Evolutionary conservation across 2,329 filamentous ascomycete genomes (phyloP).

Genomic region (Coniella lustricola): DNA sequence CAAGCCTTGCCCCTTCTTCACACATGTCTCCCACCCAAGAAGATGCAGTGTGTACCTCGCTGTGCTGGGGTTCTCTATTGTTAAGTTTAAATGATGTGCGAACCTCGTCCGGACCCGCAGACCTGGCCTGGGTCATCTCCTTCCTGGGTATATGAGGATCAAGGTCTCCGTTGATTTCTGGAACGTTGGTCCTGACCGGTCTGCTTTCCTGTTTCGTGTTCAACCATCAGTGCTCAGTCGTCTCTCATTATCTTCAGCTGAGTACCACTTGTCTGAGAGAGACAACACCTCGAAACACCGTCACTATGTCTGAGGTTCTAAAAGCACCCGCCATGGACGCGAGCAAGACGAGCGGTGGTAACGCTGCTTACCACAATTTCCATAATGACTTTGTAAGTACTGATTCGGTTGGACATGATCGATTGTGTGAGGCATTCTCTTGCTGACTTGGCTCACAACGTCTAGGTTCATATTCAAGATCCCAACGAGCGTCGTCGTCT

Average conservation of each 20-base stretch:
- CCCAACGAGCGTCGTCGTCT: conserved; percentile 72
- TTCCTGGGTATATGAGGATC: no score
- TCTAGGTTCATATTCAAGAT: conserved; percentile 48
- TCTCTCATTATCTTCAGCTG: neutral
- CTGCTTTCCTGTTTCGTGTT: neutral
- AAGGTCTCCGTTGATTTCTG: no score
- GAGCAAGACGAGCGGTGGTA: conserved; percentile 54
- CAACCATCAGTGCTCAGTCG: neutral
- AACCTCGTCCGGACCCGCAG: neutral
- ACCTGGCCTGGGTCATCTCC: no score
- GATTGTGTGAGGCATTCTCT: conserved; percentile 22
- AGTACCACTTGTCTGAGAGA: no score
- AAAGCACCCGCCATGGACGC: conserved; percentile 15
- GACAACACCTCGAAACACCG: neutral
- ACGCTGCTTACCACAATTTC: conserved; percentile 69
- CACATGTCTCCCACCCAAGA: neutral
- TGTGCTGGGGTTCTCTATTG: no score
- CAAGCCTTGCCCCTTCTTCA: neutral
- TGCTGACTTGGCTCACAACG: neutral
- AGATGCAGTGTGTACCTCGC: no score
- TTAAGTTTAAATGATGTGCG: neutral
- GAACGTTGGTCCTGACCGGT: neutral
- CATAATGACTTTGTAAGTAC: conserved; percentile 56
- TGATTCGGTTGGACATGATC: conserved; percentile 22
- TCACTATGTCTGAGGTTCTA: conserved; percentile 17